Evolutionary conservation across 2,329 filamentous ascomycete genomes (phyloP).

Genomic region (Chaetomium strumarium): DNA sequence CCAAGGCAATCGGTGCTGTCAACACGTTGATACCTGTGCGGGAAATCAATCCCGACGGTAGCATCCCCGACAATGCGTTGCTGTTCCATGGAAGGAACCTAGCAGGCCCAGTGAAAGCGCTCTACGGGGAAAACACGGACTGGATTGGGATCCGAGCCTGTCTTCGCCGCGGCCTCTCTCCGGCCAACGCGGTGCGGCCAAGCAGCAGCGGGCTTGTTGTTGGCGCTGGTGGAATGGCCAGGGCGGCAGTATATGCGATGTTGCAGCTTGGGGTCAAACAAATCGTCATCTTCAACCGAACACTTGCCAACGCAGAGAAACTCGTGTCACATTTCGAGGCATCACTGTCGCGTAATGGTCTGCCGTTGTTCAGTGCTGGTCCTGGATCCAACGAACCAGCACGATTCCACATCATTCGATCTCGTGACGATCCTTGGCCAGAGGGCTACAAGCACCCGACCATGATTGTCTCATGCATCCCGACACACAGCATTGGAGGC

Average conservation of each 20-base stretch:
- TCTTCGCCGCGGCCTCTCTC: conserved; percentile 65
- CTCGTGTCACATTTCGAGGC: conserved; percentile 66
- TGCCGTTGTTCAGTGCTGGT: conserved; percentile 39
- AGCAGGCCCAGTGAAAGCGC: conserved; percentile 58
- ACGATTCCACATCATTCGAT: conserved; percentile 53
- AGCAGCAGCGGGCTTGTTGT: conserved; percentile 53
- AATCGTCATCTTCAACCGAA: conserved; percentile 70
- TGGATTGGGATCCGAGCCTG: conserved; percentile 75
- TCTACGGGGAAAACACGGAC: conserved; percentile 76
- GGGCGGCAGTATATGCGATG: conserved; percentile 72
- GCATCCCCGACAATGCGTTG: conserved; percentile 49
- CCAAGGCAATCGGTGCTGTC: conserved; percentile 67
- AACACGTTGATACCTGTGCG: conserved; percentile 72
- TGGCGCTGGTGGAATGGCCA: conserved; percentile 68
- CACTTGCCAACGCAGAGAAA: conserved; percentile 57
- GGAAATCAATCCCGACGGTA: conserved; percentile 46
- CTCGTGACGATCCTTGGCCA: conserved; percentile 59
- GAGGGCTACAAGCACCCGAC: conserved; percentile 57
- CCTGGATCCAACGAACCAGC: conserved; percentile 36
- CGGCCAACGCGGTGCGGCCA: conserved; percentile 58
- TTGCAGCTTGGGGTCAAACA: conserved; percentile 70
- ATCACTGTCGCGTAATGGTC: conserved; percentile 39
- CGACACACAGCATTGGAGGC: conserved; percentile 60
- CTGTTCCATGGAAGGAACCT: conserved; percentile 52
- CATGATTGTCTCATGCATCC: conserved; percentile 71